phyloP scores from a whole-genome alignment of 2,329 filamentous ascomycete genomes.

The Rhytidhysteron rufulum region DNA sequence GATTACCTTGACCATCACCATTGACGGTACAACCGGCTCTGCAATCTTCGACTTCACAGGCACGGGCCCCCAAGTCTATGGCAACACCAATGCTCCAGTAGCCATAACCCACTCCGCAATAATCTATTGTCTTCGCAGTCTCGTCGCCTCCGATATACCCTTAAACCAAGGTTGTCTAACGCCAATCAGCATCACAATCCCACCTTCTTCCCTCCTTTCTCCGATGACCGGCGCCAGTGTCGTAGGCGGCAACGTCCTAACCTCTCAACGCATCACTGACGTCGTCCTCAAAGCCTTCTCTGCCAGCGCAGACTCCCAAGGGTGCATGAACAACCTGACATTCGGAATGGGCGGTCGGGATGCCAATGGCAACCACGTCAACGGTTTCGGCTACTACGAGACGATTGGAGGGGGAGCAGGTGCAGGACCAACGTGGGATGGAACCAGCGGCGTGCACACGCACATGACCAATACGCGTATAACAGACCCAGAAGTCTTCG shows the following conservation, averaged over 20 bases:
- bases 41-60: slow-evolving; percentile 76
- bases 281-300: slow-evolving; percentile 77
- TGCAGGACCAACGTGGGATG: slow-evolving; percentile 69
- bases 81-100: slow-evolving; percentile 76
- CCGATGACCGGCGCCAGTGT: slow-evolving; percentile 75
- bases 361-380: slow-evolving; percentile 33
- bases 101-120: slow-evolving; percentile 81
- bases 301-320: slow-evolving; percentile 74
- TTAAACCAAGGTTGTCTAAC: slow-evolving; percentile 81
- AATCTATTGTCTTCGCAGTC: slow-evolving; percentile 77
- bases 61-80: slow-evolving; percentile 75
- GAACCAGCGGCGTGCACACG: slow-evolving; percentile 73
- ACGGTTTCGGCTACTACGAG: slow-evolving; percentile 83
- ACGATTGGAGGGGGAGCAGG: slow-evolving; percentile 76
- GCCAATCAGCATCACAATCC: slow-evolving; percentile 71
- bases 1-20: slow-evolving; percentile 70
- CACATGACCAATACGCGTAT: slow-evolving; percentile 88
- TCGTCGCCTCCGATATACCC: slow-evolving; percentile 78
- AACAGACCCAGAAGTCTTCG: slow-evolving; percentile 76
- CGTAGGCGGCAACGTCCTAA: slow-evolving; percentile 79
- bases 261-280: slow-evolving; percentile 73
- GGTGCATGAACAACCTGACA: slow-evolving; percentile 80
- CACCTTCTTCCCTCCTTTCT: slow-evolving; percentile 67
- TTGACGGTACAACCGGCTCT: slow-evolving; percentile 70
- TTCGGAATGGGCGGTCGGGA: slow-evolving; percentile 69